Conservation (phyloP, 2,329 filamentous ascomycete species). For the Metarhizium humberi region DNA sequence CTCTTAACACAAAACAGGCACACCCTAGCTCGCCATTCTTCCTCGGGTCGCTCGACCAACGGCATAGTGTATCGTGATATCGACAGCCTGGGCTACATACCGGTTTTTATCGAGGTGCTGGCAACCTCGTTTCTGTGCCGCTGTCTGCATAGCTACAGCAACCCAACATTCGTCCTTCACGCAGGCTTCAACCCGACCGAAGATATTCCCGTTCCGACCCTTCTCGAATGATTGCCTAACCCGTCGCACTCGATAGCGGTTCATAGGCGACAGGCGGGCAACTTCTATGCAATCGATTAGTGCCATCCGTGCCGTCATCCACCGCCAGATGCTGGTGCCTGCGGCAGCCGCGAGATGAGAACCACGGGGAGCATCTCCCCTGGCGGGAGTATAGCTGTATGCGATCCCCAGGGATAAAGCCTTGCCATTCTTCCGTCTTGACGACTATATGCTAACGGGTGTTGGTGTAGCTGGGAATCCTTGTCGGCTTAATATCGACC, state of each 20-base stretch:
- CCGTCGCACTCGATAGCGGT: not conserved
- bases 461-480: conserved; percentile 64
- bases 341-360: conserved; percentile 49
- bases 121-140: not conserved
- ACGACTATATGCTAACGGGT: conserved; percentile 8
- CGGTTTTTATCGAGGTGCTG: not conserved
- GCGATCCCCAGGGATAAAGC: conserved; percentile 18
- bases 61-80: not conserved
- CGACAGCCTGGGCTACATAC: not conserved
- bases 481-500: conserved; percentile 88
- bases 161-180: not conserved
- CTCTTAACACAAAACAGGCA: not conserved
- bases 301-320: not conserved
- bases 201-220: not conserved
- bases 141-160: not conserved
- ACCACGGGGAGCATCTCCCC: conserved; percentile 68
- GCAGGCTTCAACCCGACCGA: not conserved
- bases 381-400: conserved; percentile 66
- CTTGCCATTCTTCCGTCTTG: not conserved
- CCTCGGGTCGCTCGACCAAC: not conserved
- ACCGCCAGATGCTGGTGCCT: conserved; percentile 37
- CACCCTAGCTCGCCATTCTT: not conserved
- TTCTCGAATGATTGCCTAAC: not conserved
- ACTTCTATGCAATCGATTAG: conserved; percentile 3
- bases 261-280: not conserved